These are phyloP conservation scores for Melastoma malabathricum DNA, from an alignment of 345 rosid species.

Conservation along the genomic window DNA sequence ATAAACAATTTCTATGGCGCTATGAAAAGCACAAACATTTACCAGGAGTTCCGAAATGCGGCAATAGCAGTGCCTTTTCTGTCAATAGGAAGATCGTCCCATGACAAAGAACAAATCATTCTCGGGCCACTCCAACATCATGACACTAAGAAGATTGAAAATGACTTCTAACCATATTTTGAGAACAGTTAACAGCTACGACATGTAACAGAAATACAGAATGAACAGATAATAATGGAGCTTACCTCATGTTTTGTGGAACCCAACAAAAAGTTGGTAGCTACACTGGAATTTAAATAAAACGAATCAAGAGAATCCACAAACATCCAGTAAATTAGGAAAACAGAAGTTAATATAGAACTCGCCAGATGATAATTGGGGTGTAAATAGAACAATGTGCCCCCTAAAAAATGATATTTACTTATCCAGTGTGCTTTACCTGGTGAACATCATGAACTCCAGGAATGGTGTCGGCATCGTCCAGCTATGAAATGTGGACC, in stretches of 20 bases:
- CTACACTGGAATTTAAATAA: conserved; percentile 33
- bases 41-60: conserved; percentile 71
- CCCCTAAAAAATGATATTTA: neutral
- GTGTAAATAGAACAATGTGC: neutral
- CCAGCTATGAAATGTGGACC: conserved; percentile 96
- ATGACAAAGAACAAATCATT: neutral
- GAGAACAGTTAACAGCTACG: neutral
- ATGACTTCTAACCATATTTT: neutral
- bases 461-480: conserved; percentile 94
- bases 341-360: neutral
- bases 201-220: neutral
- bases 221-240: neutral
- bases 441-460: conserved; percentile 80
- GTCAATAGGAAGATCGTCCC: conserved; percentile 10
- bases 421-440: conserved; percentile 22
- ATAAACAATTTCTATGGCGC: conserved; percentile 77
- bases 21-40: conserved; percentile 93
- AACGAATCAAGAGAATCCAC: conserved; percentile 75
- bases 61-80: conserved; percentile 88
- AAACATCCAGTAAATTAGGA: conserved; percentile 56
- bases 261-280: conserved; percentile 41
- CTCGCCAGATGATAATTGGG: neutral
- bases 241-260: conserved; percentile 62
- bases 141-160: neutral
- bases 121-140: no score